Percentiles rank a stretch among this genome's conserved stretches.
These are phyloP conservation scores for Lactarius evosmus DNA, from an alignment of 768 basidiomycete species.

Conservation along the genomic window DNA sequence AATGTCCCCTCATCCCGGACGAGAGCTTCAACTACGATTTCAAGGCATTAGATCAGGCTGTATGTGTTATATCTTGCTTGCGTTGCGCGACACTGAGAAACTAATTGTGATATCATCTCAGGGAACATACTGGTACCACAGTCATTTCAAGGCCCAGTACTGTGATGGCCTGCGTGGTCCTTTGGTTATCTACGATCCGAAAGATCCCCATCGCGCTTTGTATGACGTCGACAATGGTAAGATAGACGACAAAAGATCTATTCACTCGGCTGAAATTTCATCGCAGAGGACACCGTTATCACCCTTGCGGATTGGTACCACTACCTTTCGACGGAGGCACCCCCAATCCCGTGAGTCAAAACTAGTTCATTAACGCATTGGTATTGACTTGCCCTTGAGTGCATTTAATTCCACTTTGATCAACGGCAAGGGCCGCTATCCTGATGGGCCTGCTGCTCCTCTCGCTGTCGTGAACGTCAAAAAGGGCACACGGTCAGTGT, in stretches of 20 bases:
- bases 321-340: constrained; percentile 12
- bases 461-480: constrained; percentile 24
- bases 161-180: constrained; percentile 45
- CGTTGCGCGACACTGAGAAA: neutral
- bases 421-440: constrained; percentile 48
- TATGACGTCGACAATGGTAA: constrained; percentile 37
- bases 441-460: constrained; percentile 12
- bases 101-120: neutral
- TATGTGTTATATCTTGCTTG: neutral
- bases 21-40: constrained; percentile 44
- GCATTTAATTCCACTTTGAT: constrained; percentile 41
- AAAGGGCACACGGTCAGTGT: constrained; percentile 16
- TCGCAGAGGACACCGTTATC: constrained; percentile 45
- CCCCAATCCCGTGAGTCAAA: neutral
- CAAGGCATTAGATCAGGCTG: constrained; percentile 35
- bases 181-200: constrained; percentile 35
- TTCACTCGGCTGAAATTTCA: neutral
- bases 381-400: constrained; percentile 1
- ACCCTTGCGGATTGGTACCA: constrained; percentile 44
- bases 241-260: neutral
- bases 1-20: constrained; percentile 42
- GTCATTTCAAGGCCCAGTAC: constrained; percentile 40
- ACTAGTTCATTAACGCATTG: fast-evolving
- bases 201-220: constrained; percentile 32
- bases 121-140: constrained; percentile 43